These are phyloP conservation scores for Selenicereus undatus DNA, from an alignment of 148 eudicot genomes.

Conservation along the genomic window DNA sequence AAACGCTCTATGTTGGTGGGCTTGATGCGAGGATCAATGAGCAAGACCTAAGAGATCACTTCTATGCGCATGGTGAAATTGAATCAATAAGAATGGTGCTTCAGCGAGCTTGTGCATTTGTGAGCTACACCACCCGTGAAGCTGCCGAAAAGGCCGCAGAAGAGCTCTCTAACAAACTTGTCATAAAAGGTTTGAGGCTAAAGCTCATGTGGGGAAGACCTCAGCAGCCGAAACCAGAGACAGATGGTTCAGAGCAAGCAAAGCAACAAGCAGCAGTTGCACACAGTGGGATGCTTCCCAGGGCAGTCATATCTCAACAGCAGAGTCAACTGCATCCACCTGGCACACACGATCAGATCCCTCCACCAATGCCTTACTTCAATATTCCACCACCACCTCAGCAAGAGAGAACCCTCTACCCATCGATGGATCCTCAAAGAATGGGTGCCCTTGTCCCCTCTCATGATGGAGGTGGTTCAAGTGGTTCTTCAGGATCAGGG, in stretches of 20 bases:
- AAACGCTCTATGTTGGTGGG: constrained; percentile 90
- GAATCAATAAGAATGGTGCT: constrained; percentile 86
- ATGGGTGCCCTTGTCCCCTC: constrained; percentile 81
- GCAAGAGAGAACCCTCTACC: constrained; percentile 69
- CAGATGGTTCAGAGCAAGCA: constrained; percentile 50
- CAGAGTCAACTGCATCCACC: constrained; percentile 71
- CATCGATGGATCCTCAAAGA: constrained; percentile 97
- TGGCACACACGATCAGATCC: constrained; percentile 53
- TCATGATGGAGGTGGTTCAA: constrained; percentile 57
- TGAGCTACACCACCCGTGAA: constrained; percentile 91
- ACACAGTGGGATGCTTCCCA: constrained; percentile 87
- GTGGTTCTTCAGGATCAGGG: constrained; percentile 41
- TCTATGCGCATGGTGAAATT: constrained; percentile 94
- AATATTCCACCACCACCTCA: constrained; percentile 74
- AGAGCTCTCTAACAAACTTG: constrained; percentile 90
- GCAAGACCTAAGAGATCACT: constrained; percentile 87
- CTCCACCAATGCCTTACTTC: constrained; percentile 60
- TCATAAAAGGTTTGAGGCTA: constrained; percentile 76
- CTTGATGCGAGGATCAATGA: constrained; percentile 76
- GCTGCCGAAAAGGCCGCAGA: constrained; percentile 97
- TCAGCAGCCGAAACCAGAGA: constrained; percentile 71
- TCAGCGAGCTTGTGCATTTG: constrained; percentile 88
- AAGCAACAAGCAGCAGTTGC: constrained; percentile 58
- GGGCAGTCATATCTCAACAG: constrained; percentile 89
- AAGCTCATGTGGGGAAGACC: constrained; percentile 98